Percentiles rank a stretch among this genome's conserved stretches.
phyloP scores from a whole-genome alignment of 148 eudicot species.

The Silene uniflora region DNA sequence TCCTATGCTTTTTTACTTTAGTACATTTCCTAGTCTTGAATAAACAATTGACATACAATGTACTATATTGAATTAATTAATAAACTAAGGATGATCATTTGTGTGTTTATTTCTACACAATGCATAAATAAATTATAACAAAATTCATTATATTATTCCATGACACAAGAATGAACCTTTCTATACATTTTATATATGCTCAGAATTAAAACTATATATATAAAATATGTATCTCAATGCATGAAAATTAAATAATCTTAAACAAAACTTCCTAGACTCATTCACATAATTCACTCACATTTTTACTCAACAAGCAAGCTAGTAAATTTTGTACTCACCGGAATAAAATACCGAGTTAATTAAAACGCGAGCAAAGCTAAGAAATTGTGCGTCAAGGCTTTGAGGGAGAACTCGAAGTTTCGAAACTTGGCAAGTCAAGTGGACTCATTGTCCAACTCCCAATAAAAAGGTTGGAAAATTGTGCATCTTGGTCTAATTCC shows the following conservation, averaged over 20 bases:
- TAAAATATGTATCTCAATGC: constrained; percentile 1
- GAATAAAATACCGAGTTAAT: background rate
- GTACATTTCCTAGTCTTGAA: too few species aligned
- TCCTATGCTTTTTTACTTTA: too few species aligned
- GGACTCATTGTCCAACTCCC: constrained; percentile 30
- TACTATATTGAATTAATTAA: too few species aligned
- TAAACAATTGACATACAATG: too few species aligned
- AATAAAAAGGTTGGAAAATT: constrained; percentile 20
- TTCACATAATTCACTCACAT: constrained; percentile 19
- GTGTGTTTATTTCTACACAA: too few species aligned
- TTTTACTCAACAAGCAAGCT: constrained; percentile 4
- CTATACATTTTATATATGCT: constrained; percentile 22
- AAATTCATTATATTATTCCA: constrained; percentile 4
- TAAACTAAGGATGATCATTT: too few species aligned
- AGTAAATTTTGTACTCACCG: background rate
- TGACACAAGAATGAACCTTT: background rate
- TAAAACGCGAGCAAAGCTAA: constrained; percentile 13
- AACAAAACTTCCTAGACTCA: constrained; percentile 24
- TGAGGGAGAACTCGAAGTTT: constrained; percentile 24
- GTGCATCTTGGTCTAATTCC: constrained; percentile 20
- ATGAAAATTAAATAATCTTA: background rate
- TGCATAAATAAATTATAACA: background rate
- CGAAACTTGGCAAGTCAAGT: constrained; percentile 30
- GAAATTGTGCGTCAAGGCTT: constrained; percentile 12
- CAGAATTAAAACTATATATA: background rate